Evolutionary conservation across 2,329 filamentous ascomycete genomes (phyloP).

Genomic region (Diaporthe sp.): DNA sequence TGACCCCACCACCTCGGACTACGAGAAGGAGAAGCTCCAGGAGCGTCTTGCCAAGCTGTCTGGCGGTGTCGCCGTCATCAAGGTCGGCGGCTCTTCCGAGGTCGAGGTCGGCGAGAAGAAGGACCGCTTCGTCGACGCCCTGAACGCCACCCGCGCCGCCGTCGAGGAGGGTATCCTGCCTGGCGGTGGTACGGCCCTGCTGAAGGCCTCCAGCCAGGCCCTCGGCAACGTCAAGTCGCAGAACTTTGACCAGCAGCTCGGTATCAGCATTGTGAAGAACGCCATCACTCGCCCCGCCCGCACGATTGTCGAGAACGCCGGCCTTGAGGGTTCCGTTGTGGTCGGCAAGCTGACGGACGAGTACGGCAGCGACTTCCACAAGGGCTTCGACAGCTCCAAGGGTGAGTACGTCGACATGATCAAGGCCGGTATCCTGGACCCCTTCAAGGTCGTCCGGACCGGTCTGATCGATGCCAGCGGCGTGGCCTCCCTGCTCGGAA

Average conservation of each 20-base stretch:
- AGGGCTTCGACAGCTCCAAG: constrained; percentile 95
- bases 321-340: constrained; percentile 93
- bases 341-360: constrained; percentile 99
- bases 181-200: constrained; percentile 96
- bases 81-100: constrained; percentile 97
- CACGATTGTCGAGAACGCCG: constrained; percentile 98
- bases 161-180: constrained; percentile 99
- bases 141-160: constrained; percentile 97
- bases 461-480: constrained; percentile 94
- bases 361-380: constrained; percentile 94
- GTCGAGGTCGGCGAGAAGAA: constrained; percentile 99
- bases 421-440: constrained; percentile 94
- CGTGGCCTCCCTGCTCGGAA: constrained; percentile 96
- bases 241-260: constrained; percentile 99
- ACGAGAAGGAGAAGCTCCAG: constrained; percentile 99
- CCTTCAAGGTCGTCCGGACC: constrained; percentile 99
- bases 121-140: constrained; percentile 97
- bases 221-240: constrained; percentile 84
- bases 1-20: constrained; percentile 95
- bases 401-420: constrained; percentile 99
- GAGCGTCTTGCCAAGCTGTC: constrained; percentile 99
- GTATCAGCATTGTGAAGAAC: constrained; percentile 97
- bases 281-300: constrained; percentile 96
- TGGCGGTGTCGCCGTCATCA: constrained; percentile 98
- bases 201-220: constrained; percentile 95